These are phyloP conservation scores for Hysterium pulicare DNA, from an alignment of 2,329 filamentous ascomycete species.

Conservation along the genomic window DNA sequence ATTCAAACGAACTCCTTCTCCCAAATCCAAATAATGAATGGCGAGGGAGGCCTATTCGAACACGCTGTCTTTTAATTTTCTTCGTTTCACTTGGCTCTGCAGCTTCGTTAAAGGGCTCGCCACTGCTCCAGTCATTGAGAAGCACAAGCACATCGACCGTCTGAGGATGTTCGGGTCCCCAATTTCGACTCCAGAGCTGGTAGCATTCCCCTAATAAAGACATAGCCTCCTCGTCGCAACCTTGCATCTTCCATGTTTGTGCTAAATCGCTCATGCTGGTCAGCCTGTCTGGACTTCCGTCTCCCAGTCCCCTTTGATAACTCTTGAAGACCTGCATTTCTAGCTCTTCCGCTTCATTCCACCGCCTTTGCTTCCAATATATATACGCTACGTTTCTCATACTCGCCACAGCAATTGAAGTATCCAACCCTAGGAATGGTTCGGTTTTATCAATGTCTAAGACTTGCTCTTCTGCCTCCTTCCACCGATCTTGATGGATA, in stretches of 20 bases:
- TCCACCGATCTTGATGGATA: neutral
- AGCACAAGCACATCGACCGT: neutral
- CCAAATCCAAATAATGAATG: too few species aligned
- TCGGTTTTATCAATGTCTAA: neutral
- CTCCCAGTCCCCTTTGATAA: neutral
- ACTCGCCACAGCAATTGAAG: neutral
- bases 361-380: neutral
- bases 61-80: too few species aligned
- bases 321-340: neutral
- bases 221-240: neutral
- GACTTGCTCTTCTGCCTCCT: neutral
- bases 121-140: neutral
- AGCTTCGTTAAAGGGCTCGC: too few species aligned
- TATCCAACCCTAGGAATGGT: neutral
- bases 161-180: neutral
- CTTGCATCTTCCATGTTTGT: neutral
- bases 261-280: conserved; percentile 1
- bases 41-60: too few species aligned
- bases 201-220: neutral
- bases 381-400: neutral
- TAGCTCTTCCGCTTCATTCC: neutral
- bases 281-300: neutral
- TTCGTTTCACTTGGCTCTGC: too few species aligned
- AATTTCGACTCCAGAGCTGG: neutral
- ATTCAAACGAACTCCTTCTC: too few species aligned